These are phyloP conservation scores for Sphaerobolus stellatus DNA, from an alignment of 1,284 basidiomycete species.

Conservation along the genomic window DNA sequence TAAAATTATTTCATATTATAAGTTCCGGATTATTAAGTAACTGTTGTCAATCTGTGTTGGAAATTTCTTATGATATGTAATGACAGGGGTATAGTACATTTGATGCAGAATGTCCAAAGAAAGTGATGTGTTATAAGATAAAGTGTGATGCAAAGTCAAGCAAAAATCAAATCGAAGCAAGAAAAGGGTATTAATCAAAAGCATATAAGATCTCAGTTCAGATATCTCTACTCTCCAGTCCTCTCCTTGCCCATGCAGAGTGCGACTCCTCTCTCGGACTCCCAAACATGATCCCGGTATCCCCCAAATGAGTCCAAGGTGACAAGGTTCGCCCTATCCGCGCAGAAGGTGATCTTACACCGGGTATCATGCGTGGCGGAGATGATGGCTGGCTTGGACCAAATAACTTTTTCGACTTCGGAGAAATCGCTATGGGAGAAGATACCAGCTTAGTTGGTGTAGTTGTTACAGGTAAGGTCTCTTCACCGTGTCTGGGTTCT, in stretches of 20 bases:
- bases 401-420: neutral
- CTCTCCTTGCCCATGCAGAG: conserved; percentile 1
- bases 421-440: neutral
- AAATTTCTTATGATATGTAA: neutral
- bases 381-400: neutral
- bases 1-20: too few relatives aligned
- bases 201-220: neutral
- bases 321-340: conserved; percentile 2
- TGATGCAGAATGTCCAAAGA: neutral
- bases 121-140: neutral
- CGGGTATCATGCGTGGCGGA: neutral
- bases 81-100: neutral
- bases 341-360: neutral
- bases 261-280: conserved; percentile 7
- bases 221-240: neutral
- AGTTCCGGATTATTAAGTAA: too few relatives aligned
- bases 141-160: neutral
- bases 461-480: neutral
- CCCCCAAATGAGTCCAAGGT: conserved; percentile 1
- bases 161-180: neutral
- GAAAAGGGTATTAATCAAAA: neutral
- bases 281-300: neutral
- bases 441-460: neutral
- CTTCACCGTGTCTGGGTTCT: neutral
- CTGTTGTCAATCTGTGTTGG: too few relatives aligned